Conservation (phyloP, 306 rosid genomes). For the Quercus ilex region DNA sequence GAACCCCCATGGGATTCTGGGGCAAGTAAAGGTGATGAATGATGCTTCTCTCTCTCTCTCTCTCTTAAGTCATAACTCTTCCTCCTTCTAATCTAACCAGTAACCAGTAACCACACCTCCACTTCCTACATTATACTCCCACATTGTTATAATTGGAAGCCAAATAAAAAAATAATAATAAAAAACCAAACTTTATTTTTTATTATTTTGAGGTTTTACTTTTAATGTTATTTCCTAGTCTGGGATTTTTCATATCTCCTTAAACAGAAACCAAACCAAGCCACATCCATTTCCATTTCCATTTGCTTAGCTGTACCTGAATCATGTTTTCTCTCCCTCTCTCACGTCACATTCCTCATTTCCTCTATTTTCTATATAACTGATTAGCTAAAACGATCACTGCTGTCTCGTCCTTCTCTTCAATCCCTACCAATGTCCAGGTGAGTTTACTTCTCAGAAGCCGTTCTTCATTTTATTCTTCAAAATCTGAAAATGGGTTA, state of each 20-base stretch:
- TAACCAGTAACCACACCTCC: neutral
- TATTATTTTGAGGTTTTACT: neutral
- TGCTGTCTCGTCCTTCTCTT: neutral
- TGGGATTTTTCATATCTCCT: constrained; percentile 31
- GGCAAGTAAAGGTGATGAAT: no score
- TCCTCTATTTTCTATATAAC: constrained; percentile 3
- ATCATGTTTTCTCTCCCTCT: neutral
- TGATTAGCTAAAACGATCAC: neutral
- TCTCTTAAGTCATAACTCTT: neutral
- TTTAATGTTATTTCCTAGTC: constrained; percentile 18
- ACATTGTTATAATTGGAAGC: neutral
- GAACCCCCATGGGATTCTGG: neutral
- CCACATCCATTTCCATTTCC: neutral
- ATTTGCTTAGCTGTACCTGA: constrained; percentile 6
- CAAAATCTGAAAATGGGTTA: constrained; percentile 7
- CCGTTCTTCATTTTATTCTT: no score
- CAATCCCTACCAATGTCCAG: constrained; percentile 36
- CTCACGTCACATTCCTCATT: neutral
- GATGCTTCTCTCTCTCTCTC: neutral
- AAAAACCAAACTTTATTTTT: neutral
- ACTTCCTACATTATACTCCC: neutral
- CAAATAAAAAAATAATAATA: neutral
- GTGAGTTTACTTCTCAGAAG: constrained; percentile 15
- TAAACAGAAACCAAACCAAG: constrained; percentile 23
- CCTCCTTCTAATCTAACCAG: no score